Evolutionary conservation across 495 filamentous ascomycete species (phyloP), one percentile per base, ranked within the genome.

Genomic region (Geopyxis carbonaria): DNA sequence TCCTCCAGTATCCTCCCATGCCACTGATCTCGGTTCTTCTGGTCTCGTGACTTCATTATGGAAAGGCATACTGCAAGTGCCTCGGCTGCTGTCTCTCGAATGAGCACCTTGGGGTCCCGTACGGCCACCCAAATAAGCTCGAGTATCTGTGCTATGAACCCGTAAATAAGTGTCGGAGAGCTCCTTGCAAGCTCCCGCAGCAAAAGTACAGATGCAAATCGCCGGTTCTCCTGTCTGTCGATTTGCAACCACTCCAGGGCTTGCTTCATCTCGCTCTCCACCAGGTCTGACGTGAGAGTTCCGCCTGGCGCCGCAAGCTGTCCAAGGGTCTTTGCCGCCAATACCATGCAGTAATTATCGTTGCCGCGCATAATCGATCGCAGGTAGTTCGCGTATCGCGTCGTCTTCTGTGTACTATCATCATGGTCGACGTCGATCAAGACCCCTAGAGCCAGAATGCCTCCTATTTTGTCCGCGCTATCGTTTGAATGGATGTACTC

Each of bases 341-440:
- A 71, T 20, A 89, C 68, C 73, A 99, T 81, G 10, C 87, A 81
- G 22, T 68, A 69, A 42, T 75, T 80, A 44, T 95, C 87, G 50
- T 81, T 89, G 34, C 87, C 86, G 50, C 84, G 72, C 48, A 95
- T 64, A 20, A 91, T 81, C 31, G 68, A 76, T 40, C 81, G 76
- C n/a, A 99, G 71, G 49, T 83, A 86, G 45, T 81, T 79, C 28
- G 80, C 78, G 57, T 94, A 95, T 22, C 85, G 72, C 9, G 85
- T 86, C 23, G 87, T 94, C 57, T 95, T 95, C 48, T 87, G 75
- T 13, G 83, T 86, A 5, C 77, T 75, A 60, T 95, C 91, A 27
- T 94, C 86, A 43, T 85, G 86, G 47, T 91, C 84, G 50, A 99
- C 93, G 56, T 91, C 81, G 57, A 94, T 91, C 19, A 99, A 70